Percentiles rank a stretch among this genome's conserved stretches.
These are phyloP conservation scores for Aureobasidium pullulans DNA, from an alignment of 2,329 filamentous ascomycete genomes.

Conservation along the genomic window DNA sequence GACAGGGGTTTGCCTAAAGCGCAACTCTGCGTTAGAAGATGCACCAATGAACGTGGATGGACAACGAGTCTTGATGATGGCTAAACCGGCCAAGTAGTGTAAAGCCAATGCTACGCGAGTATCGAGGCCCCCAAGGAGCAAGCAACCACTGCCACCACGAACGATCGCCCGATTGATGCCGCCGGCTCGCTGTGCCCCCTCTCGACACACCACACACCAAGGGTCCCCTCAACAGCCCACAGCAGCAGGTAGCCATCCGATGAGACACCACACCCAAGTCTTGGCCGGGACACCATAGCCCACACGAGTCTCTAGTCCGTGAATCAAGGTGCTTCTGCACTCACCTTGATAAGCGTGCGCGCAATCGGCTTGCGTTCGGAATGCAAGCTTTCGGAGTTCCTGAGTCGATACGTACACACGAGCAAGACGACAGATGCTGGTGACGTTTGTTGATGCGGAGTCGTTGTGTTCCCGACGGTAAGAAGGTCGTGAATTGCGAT, in stretches of 20 bases:
- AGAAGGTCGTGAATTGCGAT: slow-evolving; percentile 9
- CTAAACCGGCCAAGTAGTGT: slow-evolving; percentile 13
- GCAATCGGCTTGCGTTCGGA: neutral
- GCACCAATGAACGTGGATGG: slow-evolving; percentile 12
- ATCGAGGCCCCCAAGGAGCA: neutral
- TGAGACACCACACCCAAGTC: neutral
- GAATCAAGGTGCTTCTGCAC: slow-evolving; percentile 9
- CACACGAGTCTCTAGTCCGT: slow-evolving; percentile 8
- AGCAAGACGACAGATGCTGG: neutral
- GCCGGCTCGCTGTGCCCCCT: slow-evolving; percentile 7
- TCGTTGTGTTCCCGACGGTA: slow-evolving; percentile 7
- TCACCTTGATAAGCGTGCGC: slow-evolving; percentile 13
- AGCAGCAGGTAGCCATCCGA: neutral
- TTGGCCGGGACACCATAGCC: slow-evolving; percentile 4
- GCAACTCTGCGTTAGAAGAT: slow-evolving; percentile 12
- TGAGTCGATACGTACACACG: neutral
- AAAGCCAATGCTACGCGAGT: slow-evolving; percentile 11
- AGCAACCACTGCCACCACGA: neutral
- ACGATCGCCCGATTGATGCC: slow-evolving; percentile 10
- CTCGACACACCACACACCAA: slow-evolving; percentile 3
- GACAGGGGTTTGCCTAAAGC: slow-evolving; percentile 16
- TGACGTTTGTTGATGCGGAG: slow-evolving; percentile 11
- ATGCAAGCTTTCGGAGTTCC: slow-evolving; percentile 1
- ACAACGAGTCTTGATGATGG: slow-evolving; percentile 10
- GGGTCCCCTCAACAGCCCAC: slow-evolving; percentile 3